Conservation (phyloP, 768 basidiomycete genomes). For the Sporobolomyces phaffii region DNA sequence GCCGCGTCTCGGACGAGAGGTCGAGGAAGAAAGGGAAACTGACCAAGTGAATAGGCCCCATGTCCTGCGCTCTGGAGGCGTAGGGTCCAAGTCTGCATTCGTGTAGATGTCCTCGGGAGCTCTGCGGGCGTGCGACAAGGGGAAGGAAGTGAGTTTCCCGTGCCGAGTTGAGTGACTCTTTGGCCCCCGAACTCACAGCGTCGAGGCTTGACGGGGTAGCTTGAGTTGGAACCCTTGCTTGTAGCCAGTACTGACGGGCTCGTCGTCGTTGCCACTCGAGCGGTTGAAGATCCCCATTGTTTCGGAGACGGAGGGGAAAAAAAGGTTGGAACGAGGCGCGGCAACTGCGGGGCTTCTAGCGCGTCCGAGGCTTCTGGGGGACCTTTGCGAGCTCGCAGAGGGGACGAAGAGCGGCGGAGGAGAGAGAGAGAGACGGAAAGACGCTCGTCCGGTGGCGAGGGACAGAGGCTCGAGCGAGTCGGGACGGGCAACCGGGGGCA, state of each 20-base stretch:
- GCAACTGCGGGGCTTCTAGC: too few relatives aligned
- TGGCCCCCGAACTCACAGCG: slow-evolving; percentile 1
- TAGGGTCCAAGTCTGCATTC: slow-evolving; percentile 34
- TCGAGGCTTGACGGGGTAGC: slow-evolving; percentile 23
- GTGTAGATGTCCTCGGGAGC: slow-evolving; percentile 33
- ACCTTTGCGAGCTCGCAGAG: too few relatives aligned
- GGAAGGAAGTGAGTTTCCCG: background rate
- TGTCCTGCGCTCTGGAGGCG: slow-evolving; percentile 16
- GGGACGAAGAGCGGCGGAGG: background rate
- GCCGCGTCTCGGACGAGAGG: too few relatives aligned
- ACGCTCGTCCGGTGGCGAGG: background rate
- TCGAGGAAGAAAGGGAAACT: background rate
- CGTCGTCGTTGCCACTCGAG: background rate
- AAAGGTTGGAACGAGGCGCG: too few relatives aligned
- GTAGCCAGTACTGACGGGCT: background rate
- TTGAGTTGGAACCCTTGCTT: background rate
- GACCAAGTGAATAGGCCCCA: slow-evolving; percentile 32
- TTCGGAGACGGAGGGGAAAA: too few relatives aligned
- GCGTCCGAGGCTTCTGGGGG: too few relatives aligned
- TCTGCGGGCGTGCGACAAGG: background rate
- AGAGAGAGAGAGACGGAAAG: background rate
- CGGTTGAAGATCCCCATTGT: slow-evolving; percentile 16
- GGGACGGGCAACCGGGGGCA: too few relatives aligned
- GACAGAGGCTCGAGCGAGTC: too few relatives aligned
- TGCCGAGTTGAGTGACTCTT: background rate